Evolutionary conservation across 2,329 filamentous ascomycete species (phyloP), one percentile per base, ranked within the genome.

Genomic region (Whalleya microplaca): DNA sequence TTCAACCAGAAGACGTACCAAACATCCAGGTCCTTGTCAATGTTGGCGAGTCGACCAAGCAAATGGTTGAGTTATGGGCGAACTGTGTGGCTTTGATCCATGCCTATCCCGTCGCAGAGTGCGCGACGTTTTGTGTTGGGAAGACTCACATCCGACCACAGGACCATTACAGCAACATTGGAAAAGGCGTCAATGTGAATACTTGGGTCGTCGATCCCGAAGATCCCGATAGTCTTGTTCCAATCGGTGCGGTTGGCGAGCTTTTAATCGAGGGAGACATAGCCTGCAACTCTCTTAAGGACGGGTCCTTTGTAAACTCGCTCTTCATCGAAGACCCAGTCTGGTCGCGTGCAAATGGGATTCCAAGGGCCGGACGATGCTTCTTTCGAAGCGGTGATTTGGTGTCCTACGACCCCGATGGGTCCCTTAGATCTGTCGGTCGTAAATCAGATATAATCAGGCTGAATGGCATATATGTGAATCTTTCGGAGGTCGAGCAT

Each of bases 401-500:
- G 32, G 14, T 37, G 8, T 37, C 32, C 32, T 16, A 16, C 14
- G 32, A 37, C 8, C 32, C 32, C 8, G 32, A 37, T 37, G 32
- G 32, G 32, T 37, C 32, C 14, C 10, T 37, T 3, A 16, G 10
- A 3, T 37, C 14, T 37, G 32, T 37, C 14, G 32, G 32, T 37
- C 14, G 14, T 37, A 37, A 37, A 37, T 3, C 32, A 37, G 32
- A 37, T 12, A 37, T 16, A 16, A 14, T 37, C 14, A 37, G 14
- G 14, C 23, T 37, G 3, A 16, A 37, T 14, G 59, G 60, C 48
- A 40, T 55, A n/a, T 29, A 46, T 29, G 21, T 29, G 12, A 29
- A 29, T 23, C 2, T 29, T 10, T 46, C 21, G 21, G 44, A 87
- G 60, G 72, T 87, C 51, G 84, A 84, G 6, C 74, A 82, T 62